Evolutionary conservation across 2,329 filamentous ascomycete genomes (phyloP), one percentile per base, ranked within the genome.

Genomic region (Zymoseptoria passerinii): DNA sequence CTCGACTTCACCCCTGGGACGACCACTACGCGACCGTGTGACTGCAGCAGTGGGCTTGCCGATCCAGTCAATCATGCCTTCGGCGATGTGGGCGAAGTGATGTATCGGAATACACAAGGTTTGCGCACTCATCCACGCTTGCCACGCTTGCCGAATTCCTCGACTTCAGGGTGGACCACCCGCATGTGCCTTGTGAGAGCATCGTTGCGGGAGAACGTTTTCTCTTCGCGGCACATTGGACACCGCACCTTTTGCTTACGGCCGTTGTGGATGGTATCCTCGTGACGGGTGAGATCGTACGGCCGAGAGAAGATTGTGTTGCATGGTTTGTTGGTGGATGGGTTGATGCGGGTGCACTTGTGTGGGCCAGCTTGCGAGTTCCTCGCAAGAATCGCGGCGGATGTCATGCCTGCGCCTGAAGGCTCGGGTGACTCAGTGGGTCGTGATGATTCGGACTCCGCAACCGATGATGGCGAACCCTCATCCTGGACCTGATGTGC

Each of bases 191-290:
- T 81, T 13, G 92, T 97, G 52, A 97, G 80, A 1, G 94, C 94
- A 77, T 99, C 94, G 63, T 92, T 94, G 58, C 94, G 85, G 67
- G 91, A 96, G 71, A 99, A 99, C 0, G 90, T 95, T 81, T 97
- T 97, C 70, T 97, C 92, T 68, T 97, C 92, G 1, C 89, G 91
- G 75, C 94, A 99, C 52, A 96, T 77, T 62, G 92, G 86, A 74
- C 94, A 99, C 50, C 90, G 86, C 7, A 96, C 91, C 78, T 97
- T 97, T 73, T 92, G 86, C 80, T 96, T 96, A 68, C 89, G 85
- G 1, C 86, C 87, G 67, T 96, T 96, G 81, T 97, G 94, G 64
- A 97, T 97, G 0, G 94, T 97, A 65, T 96, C 92, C 73, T 99
- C 94, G 71, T 99, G 94, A 20, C 94, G 83, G 0, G 94, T 99